A percentile compares a stretch with the other conserved stretches of the same genome.
These are phyloP conservation scores for Pestalotiopsis sp. DNA, from an alignment of 2,329 filamentous ascomycete species.

Conservation along the genomic window DNA sequence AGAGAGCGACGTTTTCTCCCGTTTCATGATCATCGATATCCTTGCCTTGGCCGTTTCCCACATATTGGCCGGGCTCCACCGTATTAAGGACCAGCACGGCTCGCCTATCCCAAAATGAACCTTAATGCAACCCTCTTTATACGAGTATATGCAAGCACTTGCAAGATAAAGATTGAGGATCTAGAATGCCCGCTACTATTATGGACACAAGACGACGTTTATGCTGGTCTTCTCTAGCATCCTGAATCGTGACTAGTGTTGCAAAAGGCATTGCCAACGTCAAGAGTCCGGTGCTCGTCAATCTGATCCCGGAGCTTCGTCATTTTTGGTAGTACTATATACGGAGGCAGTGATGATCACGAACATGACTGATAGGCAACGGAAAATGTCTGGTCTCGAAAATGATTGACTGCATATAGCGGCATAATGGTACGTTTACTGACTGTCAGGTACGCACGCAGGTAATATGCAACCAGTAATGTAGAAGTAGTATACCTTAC, in stretches of 20 bases:
- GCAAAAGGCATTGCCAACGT: not conserved
- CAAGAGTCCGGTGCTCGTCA: not conserved
- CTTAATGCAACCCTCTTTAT: slow-evolving; percentile 4
- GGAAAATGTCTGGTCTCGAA: not conserved
- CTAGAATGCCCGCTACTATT: not conserved
- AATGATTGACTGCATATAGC: not conserved
- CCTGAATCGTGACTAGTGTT: not conserved
- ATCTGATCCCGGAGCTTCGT: not conserved
- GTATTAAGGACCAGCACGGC: not conserved
- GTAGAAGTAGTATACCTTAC: not conserved
- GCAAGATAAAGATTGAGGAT: not conserved
- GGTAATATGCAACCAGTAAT: not conserved
- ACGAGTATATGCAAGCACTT: not conserved
- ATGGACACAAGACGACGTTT: not conserved
- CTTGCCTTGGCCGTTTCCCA: slow-evolving; percentile 4
- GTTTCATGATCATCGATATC: slow-evolving; percentile 5
- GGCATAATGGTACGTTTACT: not conserved
- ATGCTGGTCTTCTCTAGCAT: not conserved
- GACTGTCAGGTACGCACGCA: not conserved
- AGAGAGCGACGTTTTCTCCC: not conserved
- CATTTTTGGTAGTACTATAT: not conserved
- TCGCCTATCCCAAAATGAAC: slow-evolving; percentile 2
- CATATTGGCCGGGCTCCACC: slow-evolving; percentile 3
- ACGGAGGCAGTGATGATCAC: not conserved
- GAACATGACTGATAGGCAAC: not conserved